These are phyloP conservation scores for Kockovaella imperatae DNA, from an alignment of 768 basidiomycete species.

Conservation along the genomic window DNA sequence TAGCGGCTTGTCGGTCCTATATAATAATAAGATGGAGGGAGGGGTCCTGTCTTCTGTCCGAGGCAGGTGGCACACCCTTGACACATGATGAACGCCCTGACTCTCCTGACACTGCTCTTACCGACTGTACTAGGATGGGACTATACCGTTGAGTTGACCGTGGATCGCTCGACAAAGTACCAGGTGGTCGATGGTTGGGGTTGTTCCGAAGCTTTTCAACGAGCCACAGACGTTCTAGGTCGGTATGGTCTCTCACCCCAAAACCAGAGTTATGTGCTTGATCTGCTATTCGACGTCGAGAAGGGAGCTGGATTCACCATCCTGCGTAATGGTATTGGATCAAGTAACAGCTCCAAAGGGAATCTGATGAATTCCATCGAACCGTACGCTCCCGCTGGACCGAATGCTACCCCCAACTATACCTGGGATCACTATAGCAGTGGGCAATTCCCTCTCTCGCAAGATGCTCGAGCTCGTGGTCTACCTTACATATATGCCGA, in stretches of 20 bases:
- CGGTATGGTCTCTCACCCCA: constrained; percentile 3
- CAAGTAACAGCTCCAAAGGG: neutral
- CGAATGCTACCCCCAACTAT: constrained; percentile 1
- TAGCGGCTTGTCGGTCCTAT: too few relatives aligned
- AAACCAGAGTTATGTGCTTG: neutral
- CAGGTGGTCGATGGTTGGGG: constrained; percentile 9
- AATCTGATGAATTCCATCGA: constrained; percentile 8
- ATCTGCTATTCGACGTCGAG: constrained; percentile 4
- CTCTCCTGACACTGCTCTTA: too few relatives aligned
- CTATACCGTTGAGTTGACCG: neutral
- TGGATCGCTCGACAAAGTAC: neutral
- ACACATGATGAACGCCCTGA: too few relatives aligned
- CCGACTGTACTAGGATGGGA: too few relatives aligned
- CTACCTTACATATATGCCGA: constrained; percentile 7
- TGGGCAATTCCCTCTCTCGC: constrained; percentile 6
- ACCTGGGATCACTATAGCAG: constrained; percentile 4
- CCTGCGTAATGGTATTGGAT: constrained; percentile 11
- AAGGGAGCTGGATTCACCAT: constrained; percentile 11
- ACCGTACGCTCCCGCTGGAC: constrained; percentile 1
- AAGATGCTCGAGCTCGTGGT: constrained; percentile 1
- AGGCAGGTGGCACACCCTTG: too few relatives aligned
- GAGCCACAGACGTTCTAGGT: constrained; percentile 4
- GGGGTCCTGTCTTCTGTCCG: too few relatives aligned
- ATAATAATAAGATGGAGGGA: too few relatives aligned
- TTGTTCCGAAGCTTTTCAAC: constrained; percentile 7